phyloP scores from a whole-genome alignment of 2,329 filamentous ascomycete genomes.

The Gnomoniopsis sp. region DNA sequence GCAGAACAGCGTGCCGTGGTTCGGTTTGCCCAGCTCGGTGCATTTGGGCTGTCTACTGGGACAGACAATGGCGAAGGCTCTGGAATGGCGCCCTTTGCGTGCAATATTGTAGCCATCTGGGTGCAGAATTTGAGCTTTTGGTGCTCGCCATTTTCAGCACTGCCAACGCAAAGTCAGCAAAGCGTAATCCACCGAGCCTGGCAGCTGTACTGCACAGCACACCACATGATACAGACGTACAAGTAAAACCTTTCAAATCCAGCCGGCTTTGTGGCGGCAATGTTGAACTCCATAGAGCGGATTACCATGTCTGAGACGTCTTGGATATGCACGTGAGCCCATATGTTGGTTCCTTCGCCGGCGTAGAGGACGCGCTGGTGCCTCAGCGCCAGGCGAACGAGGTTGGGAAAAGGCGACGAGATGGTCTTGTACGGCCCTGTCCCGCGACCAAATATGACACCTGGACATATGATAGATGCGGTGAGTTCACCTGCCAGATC shows the following conservation, averaged over 20 bases:
- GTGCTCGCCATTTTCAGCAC: conserved; percentile 7
- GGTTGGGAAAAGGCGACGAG: conserved; percentile 1
- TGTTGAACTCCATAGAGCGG: neutral
- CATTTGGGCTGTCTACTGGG: neutral
- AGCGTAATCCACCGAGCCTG: neutral
- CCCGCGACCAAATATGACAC: conserved; percentile 3
- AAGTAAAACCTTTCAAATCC: conserved; percentile 4
- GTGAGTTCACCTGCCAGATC: conserved; percentile 2
- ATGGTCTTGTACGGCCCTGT: conserved; percentile 2
- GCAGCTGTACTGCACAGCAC: neutral
- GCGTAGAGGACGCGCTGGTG: conserved; percentile 1
- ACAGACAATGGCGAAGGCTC: neutral
- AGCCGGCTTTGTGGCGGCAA: neutral
- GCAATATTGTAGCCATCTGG: neutral
- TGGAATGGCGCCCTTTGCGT: neutral
- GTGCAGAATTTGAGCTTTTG: neutral
- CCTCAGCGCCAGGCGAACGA: conserved; percentile 1
- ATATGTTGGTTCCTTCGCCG: conserved; percentile 5
- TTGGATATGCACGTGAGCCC: conserved; percentile 1
- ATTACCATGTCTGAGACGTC: conserved; percentile 1
- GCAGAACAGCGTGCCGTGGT: neutral
- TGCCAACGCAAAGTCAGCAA: neutral
- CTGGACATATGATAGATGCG: conserved; percentile 6
- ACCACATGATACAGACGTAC: neutral
- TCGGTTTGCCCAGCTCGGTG: neutral